Base-by-base conservation (phyloP, 495 filamentous ascomycete genomes). In the Trichocladium uniseriatum region DNA sequence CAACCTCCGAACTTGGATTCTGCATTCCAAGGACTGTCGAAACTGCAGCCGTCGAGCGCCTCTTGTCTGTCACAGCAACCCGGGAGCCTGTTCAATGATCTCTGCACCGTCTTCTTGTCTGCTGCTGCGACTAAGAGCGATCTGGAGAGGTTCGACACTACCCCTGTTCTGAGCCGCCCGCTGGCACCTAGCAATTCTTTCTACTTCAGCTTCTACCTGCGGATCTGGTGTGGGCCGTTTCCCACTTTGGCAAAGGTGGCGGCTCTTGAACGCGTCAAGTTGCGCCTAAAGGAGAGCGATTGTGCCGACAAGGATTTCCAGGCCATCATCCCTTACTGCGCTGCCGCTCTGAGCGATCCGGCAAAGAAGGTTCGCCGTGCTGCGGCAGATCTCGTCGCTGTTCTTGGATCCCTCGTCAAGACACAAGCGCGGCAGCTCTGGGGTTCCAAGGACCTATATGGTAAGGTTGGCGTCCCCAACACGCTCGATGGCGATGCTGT, bases 151-250 rank as follows among this genome's bases (percentile, higher is more conserved):
- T 83, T 94, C 53, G 71, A 79, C 36, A 66, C 73, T 13, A 60
- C 80, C 6, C 72, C 77, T 14, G 68, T 83, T 34, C 70, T 90
- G 24, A 71, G 73, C 28, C 79, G 74, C 39, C 54, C 74, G 6
- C 59, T 69, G 20, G 81, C 79, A 0, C 63, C 71, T 14, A 72
- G 78, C 40, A 73, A 79, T 2, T 76, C 82, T 8, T 76, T 87
- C 34, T 85, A 83, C 48, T 61, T 90, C 57, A 84, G 82, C 4
- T 91, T 96, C 61, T 82, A 90, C 48, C 70, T 81, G 47, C 74
- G 79, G 34, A 74, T 88, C 16, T 86, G 88, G 79, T 86, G 83
- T 48, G 78, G 83, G 0, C 72, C 75, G 13, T 81, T 81, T 52
- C 83, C 87, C 22, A 78, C 75, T 15, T 65, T 82, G 35, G 82